These are phyloP conservation scores for Fusarium heterosporum DNA, from an alignment of 2,329 filamentous ascomycete genomes.

Conservation along the genomic window DNA sequence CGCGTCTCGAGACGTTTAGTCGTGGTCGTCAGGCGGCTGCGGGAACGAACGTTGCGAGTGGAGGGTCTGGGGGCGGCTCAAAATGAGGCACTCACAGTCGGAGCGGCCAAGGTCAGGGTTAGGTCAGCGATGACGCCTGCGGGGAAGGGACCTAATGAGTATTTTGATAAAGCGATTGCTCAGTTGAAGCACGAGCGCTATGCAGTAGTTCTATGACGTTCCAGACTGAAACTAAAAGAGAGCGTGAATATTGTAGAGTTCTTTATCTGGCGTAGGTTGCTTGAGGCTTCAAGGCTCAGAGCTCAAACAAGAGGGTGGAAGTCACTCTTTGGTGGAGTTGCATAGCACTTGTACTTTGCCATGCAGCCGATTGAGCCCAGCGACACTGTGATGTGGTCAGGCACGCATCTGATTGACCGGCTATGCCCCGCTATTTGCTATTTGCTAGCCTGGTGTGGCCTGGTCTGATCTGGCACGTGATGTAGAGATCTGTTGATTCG, in stretches of 20 bases:
- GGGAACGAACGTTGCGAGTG: slow-evolving; percentile 44
- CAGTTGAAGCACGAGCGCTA: slow-evolving; percentile 25
- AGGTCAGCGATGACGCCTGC: slow-evolving; percentile 56
- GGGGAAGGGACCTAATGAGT: slow-evolving; percentile 41
- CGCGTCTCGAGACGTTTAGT: slow-evolving; percentile 36
- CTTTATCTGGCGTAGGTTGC: slow-evolving; percentile 40
- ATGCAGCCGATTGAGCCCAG: slow-evolving; percentile 47
- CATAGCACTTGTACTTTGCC: slow-evolving; percentile 51
- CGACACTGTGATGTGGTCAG: slow-evolving; percentile 28
- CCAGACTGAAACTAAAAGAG: slow-evolving; percentile 17
- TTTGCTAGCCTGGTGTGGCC: slow-evolving; percentile 22
- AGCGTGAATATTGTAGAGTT: slow-evolving; percentile 26
- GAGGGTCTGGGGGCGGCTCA: slow-evolving; percentile 49
- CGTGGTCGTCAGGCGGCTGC: slow-evolving; percentile 37
- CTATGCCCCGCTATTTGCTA: slow-evolving; percentile 34
- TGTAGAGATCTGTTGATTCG: slow-evolving; percentile 31
- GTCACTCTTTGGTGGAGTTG: slow-evolving; percentile 52
- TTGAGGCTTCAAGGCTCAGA: slow-evolving; percentile 42
- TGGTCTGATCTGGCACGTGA: slow-evolving; percentile 45
- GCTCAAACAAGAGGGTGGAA: slow-evolving; percentile 43
- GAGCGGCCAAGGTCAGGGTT: slow-evolving; percentile 51
- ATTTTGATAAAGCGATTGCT: slow-evolving; percentile 20
- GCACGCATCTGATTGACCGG: slow-evolving; percentile 34
- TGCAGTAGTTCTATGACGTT: slow-evolving; percentile 27
- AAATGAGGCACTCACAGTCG: slow-evolving; percentile 54